Evolutionary conservation across 495 filamentous ascomycete species (phyloP), one percentile per base, ranked within the genome.

Genomic region (Friedmanniomyces endolithicus): DNA sequence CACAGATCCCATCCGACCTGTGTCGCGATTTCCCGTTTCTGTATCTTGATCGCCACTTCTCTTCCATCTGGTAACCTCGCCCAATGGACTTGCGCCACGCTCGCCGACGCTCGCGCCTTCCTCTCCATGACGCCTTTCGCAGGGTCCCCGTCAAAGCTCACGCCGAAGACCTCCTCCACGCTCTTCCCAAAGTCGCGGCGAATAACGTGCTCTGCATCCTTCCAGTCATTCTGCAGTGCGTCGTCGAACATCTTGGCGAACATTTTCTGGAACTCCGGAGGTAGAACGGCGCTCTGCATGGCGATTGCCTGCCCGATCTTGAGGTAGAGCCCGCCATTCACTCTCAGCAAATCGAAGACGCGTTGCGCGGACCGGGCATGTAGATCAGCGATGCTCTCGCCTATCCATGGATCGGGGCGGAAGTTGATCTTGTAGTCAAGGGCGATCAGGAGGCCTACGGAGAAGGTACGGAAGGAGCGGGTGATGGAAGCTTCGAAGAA

Each of bases 281-380:
- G 92, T 48, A 98, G 68, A 39, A 96, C 81, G 1, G 89, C 90
- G 50, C 85, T 88, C 73, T 98, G 92, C 92, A 96, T 98, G 22
- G 90, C 92, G 53, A 98, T 89, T 7, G 92, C 92, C 74, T 98
- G 92, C 1, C 92, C 92, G 52, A 98, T 96, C 75, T 98, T 98
- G 64, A 96, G 75, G 66, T 98, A 98, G 2, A 98, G 69, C 0
- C 92, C 92, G 50, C 92, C 92, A 76, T 98, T 98, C 25, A 74
- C 69, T 17, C 84, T 75, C 63, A 96, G 75, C 40, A 98, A 72
- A 37, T 87, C 73, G 56, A 84, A 90, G 37, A 96, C 65, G 6
- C 86, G 76, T 70, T 89, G 79, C 1, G 92, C 92, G 63, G 82
- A 92, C 43, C 92, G 81, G 20, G 75, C 72, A 68, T 98, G 92